Evolutionary conservation across 2,329 filamentous ascomycete genomes (phyloP), one percentile per base, ranked within the genome.

Genomic region (Purpureocillium lavendulum): DNA sequence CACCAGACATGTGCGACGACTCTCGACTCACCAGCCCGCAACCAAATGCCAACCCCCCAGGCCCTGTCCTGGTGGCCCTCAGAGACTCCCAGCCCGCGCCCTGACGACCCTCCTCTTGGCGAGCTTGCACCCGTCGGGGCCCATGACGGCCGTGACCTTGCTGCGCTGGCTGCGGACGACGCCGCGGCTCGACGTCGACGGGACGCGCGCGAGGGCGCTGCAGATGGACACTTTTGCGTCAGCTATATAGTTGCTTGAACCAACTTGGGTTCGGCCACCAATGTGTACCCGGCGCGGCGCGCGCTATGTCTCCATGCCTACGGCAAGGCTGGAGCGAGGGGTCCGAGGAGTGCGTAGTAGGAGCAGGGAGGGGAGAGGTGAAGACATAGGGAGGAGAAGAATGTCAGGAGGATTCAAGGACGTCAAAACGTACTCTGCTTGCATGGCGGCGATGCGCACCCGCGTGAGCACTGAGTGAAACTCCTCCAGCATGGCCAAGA

Each of bases 361-460:
- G n/a, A n/a, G n/a, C n/a, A n/a, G 26, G 26, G 12, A 7, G 12
- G 12, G 26, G 12, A 29, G 26, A 29, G 26, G 26, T 29, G 26
- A 29, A 7, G 26, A 12, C 26, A 12, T 7, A 29, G 8, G n/a
- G n/a, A n/a, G n/a, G n/a, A n/a, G n/a, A n/a, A n/a, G n/a, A n/a
- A n/a, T n/a, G n/a, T n/a, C n/a, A n/a, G n/a, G n/a, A n/a, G n/a
- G n/a, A n/a, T n/a, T n/a, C n/a, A n/a, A n/a, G n/a, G n/a, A n/a
- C n/a, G n/a, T n/a, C n/a, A n/a, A n/a, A n/a, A 63, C 69, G 49
- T 56, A 73, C 69, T 69, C 57, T 33, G 61, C 64, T 52, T 69
- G 65, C 29, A 71, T 53, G 21, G 70, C 60, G 21, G 67, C 68
- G 44, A 74, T 64, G 45, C 69, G 67, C 43, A 73, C 58, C 38